A percentile compares a stretch with the other conserved stretches of the same genome.
Evolutionary conservation across 176 grass and related monocot species (phyloP).

Genomic region (Oryza australiensis): DNA sequence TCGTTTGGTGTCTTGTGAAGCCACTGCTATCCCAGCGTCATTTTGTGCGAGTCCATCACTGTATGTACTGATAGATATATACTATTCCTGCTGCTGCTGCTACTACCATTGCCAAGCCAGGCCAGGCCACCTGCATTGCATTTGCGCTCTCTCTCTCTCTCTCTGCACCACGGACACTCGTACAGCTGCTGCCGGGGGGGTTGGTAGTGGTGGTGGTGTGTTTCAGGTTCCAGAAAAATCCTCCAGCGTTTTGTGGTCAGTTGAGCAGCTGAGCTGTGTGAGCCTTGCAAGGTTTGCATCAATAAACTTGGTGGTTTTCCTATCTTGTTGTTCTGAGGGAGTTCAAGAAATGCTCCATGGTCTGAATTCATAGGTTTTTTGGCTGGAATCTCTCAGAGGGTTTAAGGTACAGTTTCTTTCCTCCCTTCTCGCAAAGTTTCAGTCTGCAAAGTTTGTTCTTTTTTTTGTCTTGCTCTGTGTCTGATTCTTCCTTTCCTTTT

Average conservation of each 20-base stretch:
- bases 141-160: neutral
- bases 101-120: neutral
- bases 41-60: neutral
- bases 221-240: conserved; percentile 8
- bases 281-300: neutral
- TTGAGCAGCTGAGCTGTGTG: neutral
- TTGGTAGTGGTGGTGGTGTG: neutral
- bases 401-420: conserved; percentile 26
- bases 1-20: neutral
- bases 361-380: neutral
- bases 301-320: neutral
- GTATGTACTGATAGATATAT: neutral
- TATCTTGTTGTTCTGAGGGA: neutral
- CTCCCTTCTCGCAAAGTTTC: neutral
- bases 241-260: neutral
- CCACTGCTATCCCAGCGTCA: neutral
- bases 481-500: neutral
- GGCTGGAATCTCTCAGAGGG: conserved; percentile 7
- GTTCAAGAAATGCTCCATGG: conserved; percentile 38
- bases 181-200: neutral
- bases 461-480: neutral
- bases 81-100: neutral
- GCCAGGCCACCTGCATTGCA: neutral
- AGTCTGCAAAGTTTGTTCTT: neutral
- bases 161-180: neutral